Base-by-base conservation (phyloP, 805 yeast genomes). In the Wickerhamiella azyma region DNA sequence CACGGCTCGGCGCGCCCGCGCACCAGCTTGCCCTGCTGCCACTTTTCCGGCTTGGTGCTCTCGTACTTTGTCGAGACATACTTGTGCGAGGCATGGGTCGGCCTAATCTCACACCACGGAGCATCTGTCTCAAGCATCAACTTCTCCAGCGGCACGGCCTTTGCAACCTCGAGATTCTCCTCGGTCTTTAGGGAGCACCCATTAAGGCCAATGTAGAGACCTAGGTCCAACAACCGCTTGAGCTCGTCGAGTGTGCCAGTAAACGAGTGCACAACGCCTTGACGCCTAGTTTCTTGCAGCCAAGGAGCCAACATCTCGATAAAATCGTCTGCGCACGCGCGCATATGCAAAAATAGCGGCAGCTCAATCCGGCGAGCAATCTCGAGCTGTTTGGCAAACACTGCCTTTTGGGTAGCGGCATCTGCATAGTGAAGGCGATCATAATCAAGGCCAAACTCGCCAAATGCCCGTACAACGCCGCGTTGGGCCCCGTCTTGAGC, bases 101-200 rank as follows among this genome's bases (percentile, higher is more conserved):
- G 82, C 48, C 94, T 70, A 39, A 92, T 76, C 58, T 88, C 97
- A 66, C 99, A 92, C 98, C 98, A 92, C 1, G 99, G 98, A 2
- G 96, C 86, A 64, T 92, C 98, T 0, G 96, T 89, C 59, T 92
- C 99, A 9, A 92, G 72, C 71, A 89, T 63, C 37, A 92, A 61
- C 55, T 70, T 72, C 4, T 77, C 75, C 8, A 77, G 56, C 0
- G 97, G 97, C n/a, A 92, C 73, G 19, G 60, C 55, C 37, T 66
- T 64, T 0, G 79, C 85, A 19, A 79, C 85, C 24, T 70, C 69
- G 11, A 86, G 63, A 57, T 83, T 85, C 51, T 81, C 86, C 47
- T 75, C 75, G 0, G 84, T 76, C 57, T 81, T 82, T 53, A 92
- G 70, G 1, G 97, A 86, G 57, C 97, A 92, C 3, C 98, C 98